Conservation (phyloP, 78 protist genomes). For the Dictyostelium citrinum region DNA sequence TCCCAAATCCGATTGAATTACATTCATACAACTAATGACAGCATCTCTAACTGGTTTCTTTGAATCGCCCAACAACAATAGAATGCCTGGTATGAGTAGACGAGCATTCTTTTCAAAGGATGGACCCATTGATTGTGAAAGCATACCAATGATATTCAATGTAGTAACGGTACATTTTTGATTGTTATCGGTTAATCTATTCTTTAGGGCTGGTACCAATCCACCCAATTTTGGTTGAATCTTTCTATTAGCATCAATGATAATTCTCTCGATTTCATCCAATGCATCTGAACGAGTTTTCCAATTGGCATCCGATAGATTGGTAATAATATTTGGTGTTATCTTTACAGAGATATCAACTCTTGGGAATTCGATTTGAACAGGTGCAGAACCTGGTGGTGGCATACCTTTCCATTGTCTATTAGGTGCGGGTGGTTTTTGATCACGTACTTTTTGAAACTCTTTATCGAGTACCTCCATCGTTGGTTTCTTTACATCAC, state of each 20-base stretch:
- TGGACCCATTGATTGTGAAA: constrained; percentile 22
- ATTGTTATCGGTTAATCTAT: constrained; percentile 36
- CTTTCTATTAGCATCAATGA: constrained; percentile 65
- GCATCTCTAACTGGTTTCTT: constrained; percentile 67
- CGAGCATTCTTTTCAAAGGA: constrained; percentile 59
- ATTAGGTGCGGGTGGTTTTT: not conserved
- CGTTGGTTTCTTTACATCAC: constrained; percentile 20
- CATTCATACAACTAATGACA: not conserved
- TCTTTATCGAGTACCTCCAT: constrained; percentile 41
- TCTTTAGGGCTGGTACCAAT: constrained; percentile 10
- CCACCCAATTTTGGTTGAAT: constrained; percentile 63
- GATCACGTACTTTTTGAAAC: constrained; percentile 34
- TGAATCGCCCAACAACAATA: constrained; percentile 10
- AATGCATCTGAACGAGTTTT: constrained; percentile 63
- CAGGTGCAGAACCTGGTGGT: not conserved
- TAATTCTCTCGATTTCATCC: constrained; percentile 44
- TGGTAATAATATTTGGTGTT: not conserved
- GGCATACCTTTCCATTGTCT: constrained; percentile 4
- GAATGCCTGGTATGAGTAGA: constrained; percentile 5
- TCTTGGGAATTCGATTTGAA: constrained; percentile 27
- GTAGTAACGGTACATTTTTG: constrained; percentile 57
- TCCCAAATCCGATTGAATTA: constrained; percentile 17
- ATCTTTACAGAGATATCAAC: constrained; percentile 56
- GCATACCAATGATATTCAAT: constrained; percentile 20
- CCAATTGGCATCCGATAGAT: constrained; percentile 57